A percentile compares a stretch with the other conserved stretches of the same genome.
Evolutionary conservation across 495 filamentous ascomycete genomes (phyloP).

Genomic region (Neurospora sp.): DNA sequence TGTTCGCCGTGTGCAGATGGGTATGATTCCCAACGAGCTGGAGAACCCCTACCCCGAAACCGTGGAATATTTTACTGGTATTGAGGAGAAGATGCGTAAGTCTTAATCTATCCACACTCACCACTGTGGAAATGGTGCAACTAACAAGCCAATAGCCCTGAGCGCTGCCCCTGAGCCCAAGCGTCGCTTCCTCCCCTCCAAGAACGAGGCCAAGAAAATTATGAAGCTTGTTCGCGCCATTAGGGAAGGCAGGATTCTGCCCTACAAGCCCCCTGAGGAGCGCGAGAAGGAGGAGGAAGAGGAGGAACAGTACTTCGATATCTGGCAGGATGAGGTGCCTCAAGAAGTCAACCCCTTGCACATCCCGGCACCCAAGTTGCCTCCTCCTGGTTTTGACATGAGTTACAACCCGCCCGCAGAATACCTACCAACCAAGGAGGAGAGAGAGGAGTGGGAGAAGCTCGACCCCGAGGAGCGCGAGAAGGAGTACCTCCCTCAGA

Average conservation of each 20-base stretch:
- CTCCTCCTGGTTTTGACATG: slow-evolving; percentile 87
- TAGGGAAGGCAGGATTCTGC: slow-evolving; percentile 83
- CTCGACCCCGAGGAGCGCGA: slow-evolving; percentile 83
- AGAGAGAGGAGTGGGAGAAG: slow-evolving; percentile 82
- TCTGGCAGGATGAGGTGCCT: slow-evolving; percentile 87
- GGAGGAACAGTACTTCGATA: slow-evolving; percentile 64
- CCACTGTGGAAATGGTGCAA: not conserved
- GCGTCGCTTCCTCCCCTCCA: slow-evolving; percentile 91
- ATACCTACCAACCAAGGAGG: slow-evolving; percentile 77
- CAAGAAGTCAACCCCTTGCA: slow-evolving; percentile 86
- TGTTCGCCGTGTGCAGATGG: slow-evolving; percentile 79
- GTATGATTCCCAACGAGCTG: slow-evolving; percentile 75
- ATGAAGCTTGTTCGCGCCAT: slow-evolving; percentile 99
- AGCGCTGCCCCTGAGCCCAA: slow-evolving; percentile 94
- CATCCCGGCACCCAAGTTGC: slow-evolving; percentile 89
- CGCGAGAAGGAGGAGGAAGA: slow-evolving; percentile 59
- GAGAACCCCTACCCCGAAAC: slow-evolving; percentile 89
- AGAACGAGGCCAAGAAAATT: slow-evolving; percentile 90
- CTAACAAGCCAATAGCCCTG: slow-evolving; percentile 37
- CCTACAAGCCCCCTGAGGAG: slow-evolving; percentile 74
- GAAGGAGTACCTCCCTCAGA: slow-evolving; percentile 74
- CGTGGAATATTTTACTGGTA: slow-evolving; percentile 85
- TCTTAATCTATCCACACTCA: not conserved
- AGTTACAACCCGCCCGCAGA: slow-evolving; percentile 95
- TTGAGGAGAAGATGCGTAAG: slow-evolving; percentile 75